Evolutionary conservation across 2,329 filamentous ascomycete species (phyloP).

Genomic region (Penicillium decumbens): DNA sequence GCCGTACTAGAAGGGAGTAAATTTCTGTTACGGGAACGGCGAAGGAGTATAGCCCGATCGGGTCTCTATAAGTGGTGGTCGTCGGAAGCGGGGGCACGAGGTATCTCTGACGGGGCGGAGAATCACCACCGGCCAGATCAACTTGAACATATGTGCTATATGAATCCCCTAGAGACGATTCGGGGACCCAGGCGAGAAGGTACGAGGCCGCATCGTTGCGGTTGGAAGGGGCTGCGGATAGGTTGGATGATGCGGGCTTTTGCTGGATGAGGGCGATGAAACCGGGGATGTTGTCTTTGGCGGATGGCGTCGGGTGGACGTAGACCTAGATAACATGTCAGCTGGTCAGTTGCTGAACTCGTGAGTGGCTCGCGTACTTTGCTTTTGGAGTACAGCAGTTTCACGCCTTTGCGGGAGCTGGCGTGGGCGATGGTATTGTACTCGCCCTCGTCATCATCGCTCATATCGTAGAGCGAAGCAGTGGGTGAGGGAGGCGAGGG

Average conservation of each 20-base stretch:
- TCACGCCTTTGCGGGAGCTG: constrained; percentile 74
- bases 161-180: constrained; percentile 78
- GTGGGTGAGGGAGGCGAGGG: constrained; percentile 62
- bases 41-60: constrained; percentile 79
- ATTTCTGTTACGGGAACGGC: constrained; percentile 85
- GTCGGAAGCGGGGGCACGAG: constrained; percentile 89
- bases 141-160: constrained; percentile 93
- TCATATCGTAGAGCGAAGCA: constrained; percentile 89
- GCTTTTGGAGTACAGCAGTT: constrained; percentile 92
- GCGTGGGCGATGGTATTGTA: constrained; percentile 86
- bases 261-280: constrained; percentile 93
- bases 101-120: constrained; percentile 77
- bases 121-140: constrained; percentile 75
- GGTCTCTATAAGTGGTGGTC: constrained; percentile 67
- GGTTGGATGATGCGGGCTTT: constrained; percentile 50
- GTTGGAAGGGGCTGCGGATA: constrained; percentile 41
- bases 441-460: constrained; percentile 90
- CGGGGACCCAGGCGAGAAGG: constrained; percentile 88
- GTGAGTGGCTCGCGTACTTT: constrained; percentile 57
- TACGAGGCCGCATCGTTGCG: constrained; percentile 61
- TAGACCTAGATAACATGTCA: constrained; percentile 63
- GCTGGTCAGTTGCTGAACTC: not conserved
- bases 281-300: constrained; percentile 92
- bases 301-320: constrained; percentile 84
- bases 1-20: constrained; percentile 83